These are phyloP conservation scores for Tetrapisispora arboricola DNA, from an alignment of 805 yeast genomes.

Conservation along the genomic window DNA sequence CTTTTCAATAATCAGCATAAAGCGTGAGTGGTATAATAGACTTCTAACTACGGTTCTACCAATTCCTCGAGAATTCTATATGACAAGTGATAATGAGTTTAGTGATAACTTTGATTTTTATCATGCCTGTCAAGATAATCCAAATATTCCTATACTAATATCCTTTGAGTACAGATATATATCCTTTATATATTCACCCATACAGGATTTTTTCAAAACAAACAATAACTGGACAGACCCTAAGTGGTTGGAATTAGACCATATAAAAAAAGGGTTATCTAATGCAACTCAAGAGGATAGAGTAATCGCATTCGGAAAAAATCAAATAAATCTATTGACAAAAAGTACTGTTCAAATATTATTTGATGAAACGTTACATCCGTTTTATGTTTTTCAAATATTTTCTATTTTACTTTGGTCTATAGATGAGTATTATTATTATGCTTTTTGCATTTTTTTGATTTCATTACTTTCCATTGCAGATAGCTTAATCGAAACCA, in stretches of 20 bases:
- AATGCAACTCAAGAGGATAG: slow-evolving; percentile 62
- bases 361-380: slow-evolving; percentile 84
- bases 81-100: slow-evolving; percentile 10
- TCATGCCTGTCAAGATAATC: slow-evolving; percentile 25
- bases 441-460: slow-evolving; percentile 83
- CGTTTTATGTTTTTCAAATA: slow-evolving; percentile 89
- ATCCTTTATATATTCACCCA: slow-evolving; percentile 72
- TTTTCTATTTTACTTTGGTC: slow-evolving; percentile 89
- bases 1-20: slow-evolving; percentile 47
- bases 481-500: slow-evolving; percentile 82
- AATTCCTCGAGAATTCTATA: slow-evolving; percentile 14
- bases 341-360: slow-evolving; percentile 57
- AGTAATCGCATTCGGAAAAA: slow-evolving; percentile 61
- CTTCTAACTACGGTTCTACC: slow-evolving; percentile 58
- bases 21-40: slow-evolving; percentile 55
- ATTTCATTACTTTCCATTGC: slow-evolving; percentile 74
- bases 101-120: slow-evolving; percentile 12
- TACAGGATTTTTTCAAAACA: slow-evolving; percentile 75
- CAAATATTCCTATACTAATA: slow-evolving; percentile 53
- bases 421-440: slow-evolving; percentile 84
- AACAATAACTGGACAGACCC: slow-evolving; percentile 81
- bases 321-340: slow-evolving; percentile 64
- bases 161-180: slow-evolving; percentile 76
- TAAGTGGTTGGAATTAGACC: slow-evolving; percentile 55
- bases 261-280: slow-evolving; percentile 54